Evolutionary conservation across 2,329 filamentous ascomycete species (phyloP).

Genomic region (Fusarium burgessii): DNA sequence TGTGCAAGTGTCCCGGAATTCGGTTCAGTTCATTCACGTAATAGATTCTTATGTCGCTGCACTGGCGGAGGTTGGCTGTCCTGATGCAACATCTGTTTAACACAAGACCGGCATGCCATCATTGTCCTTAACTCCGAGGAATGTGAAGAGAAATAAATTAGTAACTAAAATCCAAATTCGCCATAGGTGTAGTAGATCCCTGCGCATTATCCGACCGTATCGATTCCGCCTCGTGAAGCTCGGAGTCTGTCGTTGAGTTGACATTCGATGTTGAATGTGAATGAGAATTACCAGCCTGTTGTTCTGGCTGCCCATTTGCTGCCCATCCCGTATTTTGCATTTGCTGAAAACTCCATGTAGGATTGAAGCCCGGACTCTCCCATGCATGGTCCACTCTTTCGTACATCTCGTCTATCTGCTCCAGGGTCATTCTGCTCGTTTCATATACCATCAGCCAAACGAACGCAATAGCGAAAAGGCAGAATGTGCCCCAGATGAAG

Average conservation of each 20-base stretch:
- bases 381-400: conserved; percentile 76
- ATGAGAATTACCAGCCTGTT: conserved; percentile 30
- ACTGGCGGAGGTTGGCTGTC: background rate
- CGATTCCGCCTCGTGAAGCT: background rate
- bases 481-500: conserved; percentile 85
- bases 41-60: background rate
- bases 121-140: background rate
- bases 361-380: conserved; percentile 75
- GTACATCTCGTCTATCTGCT: conserved; percentile 85
- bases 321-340: conserved; percentile 71
- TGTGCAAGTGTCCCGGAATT: background rate
- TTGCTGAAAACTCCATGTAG: conserved; percentile 77
- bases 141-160: conserved; percentile 50
- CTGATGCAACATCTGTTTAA: too few species aligned
- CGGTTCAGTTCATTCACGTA: background rate
- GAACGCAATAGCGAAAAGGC: conserved; percentile 76
- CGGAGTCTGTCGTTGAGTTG: conserved; percentile 37
- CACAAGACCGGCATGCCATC: too few species aligned
- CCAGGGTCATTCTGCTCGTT: conserved; percentile 79
- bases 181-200: conserved; percentile 68
- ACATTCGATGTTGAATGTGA: conserved; percentile 26
- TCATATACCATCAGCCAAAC: conserved; percentile 82
- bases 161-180: conserved; percentile 72
- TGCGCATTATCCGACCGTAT: conserved; percentile 52
- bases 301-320: conserved; percentile 61